Evolutionary conservation across 371 early-diverging fungal genomes (phyloP).

Genomic region (Zychaea mexicana): DNA sequence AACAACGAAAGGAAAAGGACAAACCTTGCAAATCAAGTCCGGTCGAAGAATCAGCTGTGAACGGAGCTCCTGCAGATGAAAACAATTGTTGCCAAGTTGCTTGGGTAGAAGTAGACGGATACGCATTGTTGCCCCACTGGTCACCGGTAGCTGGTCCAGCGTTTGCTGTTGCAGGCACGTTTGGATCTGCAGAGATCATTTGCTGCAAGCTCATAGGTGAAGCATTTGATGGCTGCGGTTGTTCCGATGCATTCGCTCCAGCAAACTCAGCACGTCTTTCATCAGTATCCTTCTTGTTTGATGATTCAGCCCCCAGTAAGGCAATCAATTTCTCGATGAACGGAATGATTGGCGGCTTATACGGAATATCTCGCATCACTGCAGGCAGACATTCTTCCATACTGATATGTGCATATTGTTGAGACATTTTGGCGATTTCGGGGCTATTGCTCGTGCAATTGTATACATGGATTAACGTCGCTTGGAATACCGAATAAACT

Average conservation of each 20-base stretch:
- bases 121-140: slow-evolving; percentile 1
- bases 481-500: slow-evolving; percentile 47
- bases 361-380: slow-evolving; percentile 32
- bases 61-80: slow-evolving; percentile 37
- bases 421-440: slow-evolving; percentile 24
- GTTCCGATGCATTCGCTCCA: slow-evolving; percentile 9
- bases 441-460: slow-evolving; percentile 36
- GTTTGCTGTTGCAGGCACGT: not conserved
- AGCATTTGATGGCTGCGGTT: not conserved
- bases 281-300: not conserved
- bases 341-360: slow-evolving; percentile 32
- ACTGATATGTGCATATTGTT: slow-evolving; percentile 32
- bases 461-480: slow-evolving; percentile 44
- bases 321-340: slow-evolving; percentile 33
- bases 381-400: slow-evolving; percentile 35
- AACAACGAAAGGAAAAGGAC: not conserved
- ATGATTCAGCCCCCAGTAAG: slow-evolving; percentile 17
- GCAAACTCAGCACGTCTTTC: not conserved
- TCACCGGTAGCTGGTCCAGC: not conserved
- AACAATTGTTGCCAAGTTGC: slow-evolving; percentile 45
- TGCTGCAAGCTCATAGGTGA: slow-evolving; percentile 31
- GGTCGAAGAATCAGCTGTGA: slow-evolving; percentile 22
- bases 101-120: slow-evolving; percentile 14
- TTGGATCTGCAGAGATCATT: slow-evolving; percentile 17
- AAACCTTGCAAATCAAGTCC: slow-evolving; percentile 22